Percentiles rank a stretch among this genome's conserved stretches.
Conservation (phyloP, 176 grass and related monocot species). For the Eragrostis curvula region DNA sequence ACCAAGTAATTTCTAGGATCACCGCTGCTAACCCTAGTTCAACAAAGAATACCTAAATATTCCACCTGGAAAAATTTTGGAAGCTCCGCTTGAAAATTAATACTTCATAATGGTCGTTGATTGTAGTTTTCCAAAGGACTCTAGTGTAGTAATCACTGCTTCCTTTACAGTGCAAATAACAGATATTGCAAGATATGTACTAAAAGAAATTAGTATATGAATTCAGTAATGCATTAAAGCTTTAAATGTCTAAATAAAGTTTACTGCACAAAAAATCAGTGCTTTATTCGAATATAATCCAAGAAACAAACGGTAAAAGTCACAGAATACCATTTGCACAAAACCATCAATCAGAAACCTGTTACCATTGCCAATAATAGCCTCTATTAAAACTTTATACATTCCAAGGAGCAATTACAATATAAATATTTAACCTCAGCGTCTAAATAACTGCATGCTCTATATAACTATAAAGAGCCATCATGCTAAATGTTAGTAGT, state of each 20-base stretch:
- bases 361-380: constrained; percentile 15
- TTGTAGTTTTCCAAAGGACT: neutral
- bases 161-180: constrained; percentile 15
- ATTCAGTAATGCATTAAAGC: constrained; percentile 4
- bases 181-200: neutral
- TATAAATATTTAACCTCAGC: neutral
- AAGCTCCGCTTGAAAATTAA: neutral
- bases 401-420: constrained; percentile 26
- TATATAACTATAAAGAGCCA: constrained; percentile 29
- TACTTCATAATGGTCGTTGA: neutral
- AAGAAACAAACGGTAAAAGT: neutral
- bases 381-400: constrained; percentile 20
- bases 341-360: constrained; percentile 11
- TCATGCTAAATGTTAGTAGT: constrained; percentile 17
- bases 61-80: neutral
- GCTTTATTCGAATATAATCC: constrained; percentile 5
- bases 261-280: constrained; percentile 20
- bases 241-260: constrained; percentile 26
- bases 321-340: constrained; percentile 9
- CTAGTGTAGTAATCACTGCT: neutral
- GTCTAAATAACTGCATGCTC: constrained; percentile 37
- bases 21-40: constrained; percentile 13
- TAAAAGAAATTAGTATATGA: constrained; percentile 17
- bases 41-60: constrained; percentile 32
- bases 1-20: neutral